These are phyloP conservation scores for Musa itinerans DNA, from an alignment of 176 grass and related monocot species.

Conservation along the genomic window DNA sequence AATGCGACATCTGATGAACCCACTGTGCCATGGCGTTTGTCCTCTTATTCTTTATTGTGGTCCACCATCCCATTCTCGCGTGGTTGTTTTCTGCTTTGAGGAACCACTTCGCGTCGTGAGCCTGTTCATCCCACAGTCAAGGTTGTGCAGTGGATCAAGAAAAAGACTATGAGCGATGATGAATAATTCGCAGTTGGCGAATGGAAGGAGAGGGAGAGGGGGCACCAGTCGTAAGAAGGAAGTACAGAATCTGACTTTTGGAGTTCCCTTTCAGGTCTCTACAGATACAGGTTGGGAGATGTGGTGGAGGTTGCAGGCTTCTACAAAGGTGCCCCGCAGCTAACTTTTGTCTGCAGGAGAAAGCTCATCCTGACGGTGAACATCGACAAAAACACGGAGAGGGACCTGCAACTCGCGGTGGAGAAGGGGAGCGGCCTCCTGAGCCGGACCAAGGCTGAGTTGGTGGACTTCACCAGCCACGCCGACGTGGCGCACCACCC, in stretches of 20 bases:
- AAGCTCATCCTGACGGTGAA: slow-evolving; percentile 64
- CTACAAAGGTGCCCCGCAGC: slow-evolving; percentile 49
- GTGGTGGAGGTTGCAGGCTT: slow-evolving; percentile 63
- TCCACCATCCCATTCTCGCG: no score
- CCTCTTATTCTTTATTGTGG: no score
- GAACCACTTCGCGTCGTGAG: no score
- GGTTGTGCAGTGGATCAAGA: no score
- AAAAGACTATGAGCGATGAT: no score
- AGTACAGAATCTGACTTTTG: neutral
- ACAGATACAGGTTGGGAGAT: slow-evolving; percentile 63
- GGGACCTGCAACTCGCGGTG: slow-evolving; percentile 54
- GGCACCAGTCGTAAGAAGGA: no score
- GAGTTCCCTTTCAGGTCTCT: slow-evolving; percentile 29
- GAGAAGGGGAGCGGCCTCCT: slow-evolving; percentile 38
- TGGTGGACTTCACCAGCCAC: slow-evolving; percentile 80
- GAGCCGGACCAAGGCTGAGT: slow-evolving; percentile 30
- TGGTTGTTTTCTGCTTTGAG: no score
- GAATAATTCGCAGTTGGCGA: no score
- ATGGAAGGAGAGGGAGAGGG: no score
- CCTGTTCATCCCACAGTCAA: no score
- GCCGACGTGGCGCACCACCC: slow-evolving; percentile 29
- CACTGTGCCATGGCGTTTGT: neutral
- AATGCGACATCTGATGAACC: neutral
- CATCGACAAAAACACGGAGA: slow-evolving; percentile 65
- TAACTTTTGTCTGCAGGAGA: slow-evolving; percentile 51